Conservation (phyloP, 306 rosid species). For the Aeschynomene evenia region DNA sequence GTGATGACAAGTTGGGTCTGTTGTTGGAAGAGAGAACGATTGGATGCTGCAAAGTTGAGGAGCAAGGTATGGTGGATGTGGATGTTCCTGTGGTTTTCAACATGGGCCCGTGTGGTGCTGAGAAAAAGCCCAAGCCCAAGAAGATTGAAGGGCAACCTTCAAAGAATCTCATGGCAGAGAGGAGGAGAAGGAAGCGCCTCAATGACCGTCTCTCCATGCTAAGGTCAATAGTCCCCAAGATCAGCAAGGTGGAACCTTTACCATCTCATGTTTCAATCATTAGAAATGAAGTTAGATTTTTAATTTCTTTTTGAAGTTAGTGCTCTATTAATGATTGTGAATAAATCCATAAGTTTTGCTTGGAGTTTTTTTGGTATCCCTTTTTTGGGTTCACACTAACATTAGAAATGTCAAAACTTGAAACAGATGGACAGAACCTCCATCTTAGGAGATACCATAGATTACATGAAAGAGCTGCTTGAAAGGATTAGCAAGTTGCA, state of each 20-base stretch:
- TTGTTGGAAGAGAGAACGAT: constrained; percentile 36
- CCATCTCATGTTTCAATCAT: background rate
- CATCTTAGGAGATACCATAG: constrained; percentile 80
- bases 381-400: constrained; percentile 4
- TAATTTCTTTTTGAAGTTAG: background rate
- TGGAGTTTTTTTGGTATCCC: background rate
- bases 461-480: constrained; percentile 74
- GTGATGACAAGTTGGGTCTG: constrained; percentile 32
- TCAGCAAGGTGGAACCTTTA: constrained; percentile 56
- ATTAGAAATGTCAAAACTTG: constrained; percentile 13
- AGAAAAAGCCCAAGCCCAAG: constrained; percentile 45
- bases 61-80: constrained; percentile 35
- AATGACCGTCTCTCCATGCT: constrained; percentile 75
- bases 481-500: constrained; percentile 71
- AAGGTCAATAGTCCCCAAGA: constrained; percentile 74
- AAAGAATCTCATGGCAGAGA: constrained; percentile 74
- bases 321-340: background rate
- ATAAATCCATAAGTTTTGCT: background rate
- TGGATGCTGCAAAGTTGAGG: constrained; percentile 67
- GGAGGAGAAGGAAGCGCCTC: constrained; percentile 64
- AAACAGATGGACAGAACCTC: constrained; percentile 84
- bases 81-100: constrained; percentile 44
- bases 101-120: constrained; percentile 46
- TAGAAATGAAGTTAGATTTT: background rate
- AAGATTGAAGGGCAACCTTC: constrained; percentile 66